Conservation (phyloP, 495 filamentous ascomycete genomes). For the Oidiodendron maius region DNA sequence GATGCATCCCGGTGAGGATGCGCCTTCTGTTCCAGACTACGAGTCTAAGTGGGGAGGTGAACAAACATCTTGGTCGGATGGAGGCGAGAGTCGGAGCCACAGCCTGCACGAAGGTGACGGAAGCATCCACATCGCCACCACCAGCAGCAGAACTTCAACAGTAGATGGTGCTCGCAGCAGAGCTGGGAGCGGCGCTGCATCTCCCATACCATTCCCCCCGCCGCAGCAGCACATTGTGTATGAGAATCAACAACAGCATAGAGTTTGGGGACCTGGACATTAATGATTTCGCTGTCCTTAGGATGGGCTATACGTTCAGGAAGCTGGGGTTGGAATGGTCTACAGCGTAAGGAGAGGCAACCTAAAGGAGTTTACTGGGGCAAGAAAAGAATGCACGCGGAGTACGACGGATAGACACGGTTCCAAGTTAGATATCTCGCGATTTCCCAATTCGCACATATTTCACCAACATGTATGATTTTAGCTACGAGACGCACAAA, state of each 20-base stretch:
- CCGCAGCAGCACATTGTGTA: conserved; percentile 8
- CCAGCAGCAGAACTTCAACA: not conserved
- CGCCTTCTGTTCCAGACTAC: not conserved
- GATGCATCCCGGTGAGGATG: conserved; percentile 5
- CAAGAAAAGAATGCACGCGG: no score
- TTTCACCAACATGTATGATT: no score
- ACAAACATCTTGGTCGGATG: conserved; percentile 7
- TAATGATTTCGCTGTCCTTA: not conserved
- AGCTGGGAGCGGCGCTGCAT: conserved; percentile 8
- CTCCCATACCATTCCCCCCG: conserved; percentile 1
- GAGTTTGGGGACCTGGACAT: conserved; percentile 3
- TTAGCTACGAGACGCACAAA: no score
- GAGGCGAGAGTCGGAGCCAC: not conserved
- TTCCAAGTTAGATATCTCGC: no score
- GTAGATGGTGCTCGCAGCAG: conserved; percentile 10
- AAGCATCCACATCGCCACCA: not conserved
- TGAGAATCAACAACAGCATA: conserved; percentile 6
- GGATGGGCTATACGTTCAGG: not conserved
- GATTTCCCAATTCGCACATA: no score
- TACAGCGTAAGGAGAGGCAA: no score
- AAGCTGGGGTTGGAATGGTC: no score
- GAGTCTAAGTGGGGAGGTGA: not conserved
- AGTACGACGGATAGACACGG: no score
- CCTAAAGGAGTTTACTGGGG: no score
- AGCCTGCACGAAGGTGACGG: conserved; percentile 5